These are phyloP conservation scores for Hymenoscyphus salicellus DNA, from an alignment of 2,329 filamentous ascomycete genomes.

Conservation along the genomic window DNA sequence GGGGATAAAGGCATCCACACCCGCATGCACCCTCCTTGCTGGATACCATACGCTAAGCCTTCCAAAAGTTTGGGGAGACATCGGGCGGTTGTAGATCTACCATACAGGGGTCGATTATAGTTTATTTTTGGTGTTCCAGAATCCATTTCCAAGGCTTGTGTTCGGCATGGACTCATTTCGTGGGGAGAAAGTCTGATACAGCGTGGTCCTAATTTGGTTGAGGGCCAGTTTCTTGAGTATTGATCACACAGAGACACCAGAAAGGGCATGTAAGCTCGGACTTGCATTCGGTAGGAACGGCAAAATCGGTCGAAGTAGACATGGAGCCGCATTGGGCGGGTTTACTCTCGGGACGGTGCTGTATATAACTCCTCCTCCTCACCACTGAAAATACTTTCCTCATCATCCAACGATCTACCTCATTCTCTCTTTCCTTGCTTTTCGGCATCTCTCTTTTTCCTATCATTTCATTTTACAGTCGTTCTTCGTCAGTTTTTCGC, in stretches of 20 bases:
- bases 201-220: no score
- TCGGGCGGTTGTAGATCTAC: background rate
- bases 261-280: background rate
- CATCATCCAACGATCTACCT: constrained; percentile 8
- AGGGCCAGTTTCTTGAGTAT: no score
- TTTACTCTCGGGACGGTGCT: background rate
- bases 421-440: background rate
- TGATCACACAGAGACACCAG: no score
- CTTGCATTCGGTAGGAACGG: background rate
- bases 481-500: background rate
- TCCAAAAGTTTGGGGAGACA: no score
- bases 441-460: background rate
- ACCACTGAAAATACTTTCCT: background rate
- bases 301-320: background rate
- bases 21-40: no score
- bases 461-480: background rate
- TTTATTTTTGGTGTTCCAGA: background rate
- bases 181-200: background rate
- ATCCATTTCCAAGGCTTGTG: background rate
- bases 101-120: background rate
- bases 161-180: background rate
- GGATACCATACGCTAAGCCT: no score
- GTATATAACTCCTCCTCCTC: constrained; percentile 6
- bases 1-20: no score
- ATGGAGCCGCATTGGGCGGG: background rate